Evolutionary conservation across 257 asterid genomes (phyloP).

Genomic region (Plantago elongata): DNA sequence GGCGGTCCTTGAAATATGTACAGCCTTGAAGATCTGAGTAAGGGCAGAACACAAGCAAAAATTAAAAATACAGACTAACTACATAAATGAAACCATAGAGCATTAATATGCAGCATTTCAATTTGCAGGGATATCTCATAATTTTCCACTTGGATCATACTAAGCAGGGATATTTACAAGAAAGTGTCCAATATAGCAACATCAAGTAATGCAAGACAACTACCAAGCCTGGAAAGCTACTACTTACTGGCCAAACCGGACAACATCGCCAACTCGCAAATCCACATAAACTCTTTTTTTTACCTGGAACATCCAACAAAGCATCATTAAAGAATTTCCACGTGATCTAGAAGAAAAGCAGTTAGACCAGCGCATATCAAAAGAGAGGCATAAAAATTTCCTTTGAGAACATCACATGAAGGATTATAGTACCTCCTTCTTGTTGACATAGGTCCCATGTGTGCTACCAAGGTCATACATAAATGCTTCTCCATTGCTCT

Average conservation of each 20-base stretch:
- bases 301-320: constrained; percentile 42
- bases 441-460: constrained; percentile 87
- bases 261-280: constrained; percentile 89
- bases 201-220: constrained; percentile 12
- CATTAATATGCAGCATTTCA: constrained; percentile 1
- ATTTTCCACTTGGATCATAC: constrained; percentile 8
- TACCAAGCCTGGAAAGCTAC: constrained; percentile 8
- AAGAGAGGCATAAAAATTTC: background rate
- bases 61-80: constrained; percentile 4
- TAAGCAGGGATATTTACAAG: constrained; percentile 7
- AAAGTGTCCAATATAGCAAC: constrained; percentile 3
- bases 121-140: background rate
- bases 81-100: constrained; percentile 6
- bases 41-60: constrained; percentile 18
- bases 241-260: constrained; percentile 96
- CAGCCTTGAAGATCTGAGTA: constrained; percentile 79
- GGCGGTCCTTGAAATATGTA: constrained; percentile 90
- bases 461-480: constrained; percentile 92
- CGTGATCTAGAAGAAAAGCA: background rate
- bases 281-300: constrained; percentile 69
- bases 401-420: constrained; percentile 5
- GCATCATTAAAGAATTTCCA: constrained; percentile 17
- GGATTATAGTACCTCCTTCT: constrained; percentile 58
- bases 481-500: constrained; percentile 62
- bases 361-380: background rate